Conservation (phyloP, 345 rosid genomes). For the Eucalyptus pauciflora region DNA sequence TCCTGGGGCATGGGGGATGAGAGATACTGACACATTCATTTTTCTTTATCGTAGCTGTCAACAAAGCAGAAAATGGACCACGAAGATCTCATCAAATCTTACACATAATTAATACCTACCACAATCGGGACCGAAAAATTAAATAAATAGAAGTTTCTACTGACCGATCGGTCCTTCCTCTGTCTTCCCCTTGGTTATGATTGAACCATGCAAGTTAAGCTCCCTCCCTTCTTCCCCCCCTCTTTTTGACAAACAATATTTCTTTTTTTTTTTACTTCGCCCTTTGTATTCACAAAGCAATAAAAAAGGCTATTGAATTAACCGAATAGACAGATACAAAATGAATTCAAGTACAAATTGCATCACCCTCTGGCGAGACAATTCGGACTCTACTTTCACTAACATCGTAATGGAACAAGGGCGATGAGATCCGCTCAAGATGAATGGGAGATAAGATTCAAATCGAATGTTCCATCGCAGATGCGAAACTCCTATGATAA, state of each 20-base stretch:
- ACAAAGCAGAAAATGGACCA: not conserved
- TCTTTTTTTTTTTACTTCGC: too few relatives aligned
- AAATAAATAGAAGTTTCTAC: not conserved
- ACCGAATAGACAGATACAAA: too few relatives aligned
- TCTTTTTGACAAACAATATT: too few relatives aligned
- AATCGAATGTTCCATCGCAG: not conserved
- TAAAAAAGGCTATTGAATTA: too few relatives aligned
- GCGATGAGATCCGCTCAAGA: not conserved
- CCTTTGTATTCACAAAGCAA: too few relatives aligned
- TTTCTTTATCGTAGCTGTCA: not conserved
- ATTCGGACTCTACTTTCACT: not conserved
- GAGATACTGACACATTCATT: not conserved
- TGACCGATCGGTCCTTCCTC: not conserved
- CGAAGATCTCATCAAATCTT: not conserved
- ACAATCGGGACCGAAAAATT: not conserved
- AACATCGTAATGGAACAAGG: not conserved
- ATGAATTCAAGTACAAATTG: too few relatives aligned
- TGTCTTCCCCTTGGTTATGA: not conserved
- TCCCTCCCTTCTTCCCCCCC: not conserved
- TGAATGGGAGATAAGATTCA: not conserved
- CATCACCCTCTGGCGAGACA: not conserved
- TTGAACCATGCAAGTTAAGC: not conserved
- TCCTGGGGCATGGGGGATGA: not conserved
- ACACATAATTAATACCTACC: not conserved
- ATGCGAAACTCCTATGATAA: not conserved